A percentile compares a stretch with the other conserved stretches of the same genome.
Conservation (phyloP, 306 rosid genomes). For the Begonia loranthoides region DNA sequence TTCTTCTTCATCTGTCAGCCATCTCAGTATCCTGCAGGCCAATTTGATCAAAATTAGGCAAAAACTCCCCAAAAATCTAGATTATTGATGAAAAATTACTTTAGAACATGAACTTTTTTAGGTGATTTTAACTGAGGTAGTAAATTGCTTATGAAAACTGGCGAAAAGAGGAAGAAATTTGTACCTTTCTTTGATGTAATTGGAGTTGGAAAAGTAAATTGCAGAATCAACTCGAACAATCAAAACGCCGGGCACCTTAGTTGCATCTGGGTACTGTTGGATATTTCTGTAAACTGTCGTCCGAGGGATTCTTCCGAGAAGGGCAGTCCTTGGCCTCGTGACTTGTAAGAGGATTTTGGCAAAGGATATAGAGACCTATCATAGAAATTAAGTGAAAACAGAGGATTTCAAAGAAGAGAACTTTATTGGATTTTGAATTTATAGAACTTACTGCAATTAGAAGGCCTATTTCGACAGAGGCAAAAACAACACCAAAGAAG, state of each 20-base stretch:
- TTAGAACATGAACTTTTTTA: no score
- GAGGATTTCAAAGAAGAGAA: no score
- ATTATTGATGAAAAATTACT: not conserved
- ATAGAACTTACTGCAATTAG: slow-evolving; percentile 52
- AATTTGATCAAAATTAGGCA: not conserved
- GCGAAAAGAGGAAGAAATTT: slow-evolving; percentile 8
- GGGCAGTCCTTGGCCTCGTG: slow-evolving; percentile 85
- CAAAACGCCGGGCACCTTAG: slow-evolving; percentile 56
- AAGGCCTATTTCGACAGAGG: slow-evolving; percentile 77
- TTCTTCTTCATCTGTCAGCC: slow-evolving; percentile 76
- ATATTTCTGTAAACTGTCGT: slow-evolving; percentile 75
- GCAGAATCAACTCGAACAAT: slow-evolving; percentile 94
- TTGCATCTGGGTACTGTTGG: slow-evolving; percentile 80
- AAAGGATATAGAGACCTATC: slow-evolving; percentile 75
- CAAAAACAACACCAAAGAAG: slow-evolving; percentile 77
- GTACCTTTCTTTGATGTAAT: slow-evolving; percentile 83
- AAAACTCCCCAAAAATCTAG: not conserved
- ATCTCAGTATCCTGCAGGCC: slow-evolving; percentile 68
- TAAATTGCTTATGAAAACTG: not conserved
- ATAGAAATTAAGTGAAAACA: not conserved
- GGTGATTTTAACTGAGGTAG: not conserved
- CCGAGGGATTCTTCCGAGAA: slow-evolving; percentile 73
- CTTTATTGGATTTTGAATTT: not conserved
- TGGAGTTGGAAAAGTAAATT: slow-evolving; percentile 88
- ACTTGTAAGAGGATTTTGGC: slow-evolving; percentile 88